Percentiles rank a stretch among this genome's conserved stretches.
Evolutionary conservation across 2,329 filamentous ascomycete genomes (phyloP).

Genomic region (Emergomyces africanus): DNA sequence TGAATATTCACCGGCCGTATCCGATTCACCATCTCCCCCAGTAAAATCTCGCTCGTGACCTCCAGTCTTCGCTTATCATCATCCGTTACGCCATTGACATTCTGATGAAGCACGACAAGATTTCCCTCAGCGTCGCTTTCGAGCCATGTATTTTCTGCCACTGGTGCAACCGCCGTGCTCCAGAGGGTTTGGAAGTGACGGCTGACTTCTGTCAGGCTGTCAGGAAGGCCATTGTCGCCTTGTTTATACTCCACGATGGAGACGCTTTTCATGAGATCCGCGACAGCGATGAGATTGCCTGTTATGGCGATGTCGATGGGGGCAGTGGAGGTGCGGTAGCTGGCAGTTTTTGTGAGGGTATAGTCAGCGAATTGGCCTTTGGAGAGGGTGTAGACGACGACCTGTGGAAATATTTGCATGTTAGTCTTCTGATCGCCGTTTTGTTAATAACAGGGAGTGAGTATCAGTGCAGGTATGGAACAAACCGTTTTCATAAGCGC

Average conservation of each 20-base stretch:
- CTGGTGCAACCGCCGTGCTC: conserved; percentile 62
- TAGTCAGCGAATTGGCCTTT: conserved; percentile 23
- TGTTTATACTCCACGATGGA: conserved; percentile 60
- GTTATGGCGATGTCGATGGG: conserved; percentile 69
- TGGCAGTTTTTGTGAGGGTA: conserved; percentile 55
- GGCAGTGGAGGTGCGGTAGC: conserved; percentile 69
- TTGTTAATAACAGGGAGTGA: background rate
- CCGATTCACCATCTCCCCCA: conserved; percentile 88
- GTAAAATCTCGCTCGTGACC: conserved; percentile 64
- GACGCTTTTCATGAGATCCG: conserved; percentile 88
- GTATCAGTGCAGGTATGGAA: no score
- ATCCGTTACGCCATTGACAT: conserved; percentile 56
- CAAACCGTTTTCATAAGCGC: conserved; percentile 77
- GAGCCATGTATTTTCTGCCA: conserved; percentile 64
- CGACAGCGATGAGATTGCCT: conserved; percentile 65
- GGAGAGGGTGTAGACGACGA: conserved; percentile 45
- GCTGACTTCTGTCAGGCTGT: conserved; percentile 58
- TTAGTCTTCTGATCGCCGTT: background rate
- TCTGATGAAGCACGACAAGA: conserved; percentile 63
- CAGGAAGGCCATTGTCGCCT: conserved; percentile 43
- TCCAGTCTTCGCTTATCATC: conserved; percentile 61
- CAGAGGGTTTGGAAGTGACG: conserved; percentile 72
- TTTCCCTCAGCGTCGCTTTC: conserved; percentile 83
- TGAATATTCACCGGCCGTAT: conserved; percentile 64
- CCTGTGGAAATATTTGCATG: conserved; percentile 24